Evolutionary conservation across 1,139 yeast species (phyloP).

Genomic region (Blastobotrys persicus): DNA sequence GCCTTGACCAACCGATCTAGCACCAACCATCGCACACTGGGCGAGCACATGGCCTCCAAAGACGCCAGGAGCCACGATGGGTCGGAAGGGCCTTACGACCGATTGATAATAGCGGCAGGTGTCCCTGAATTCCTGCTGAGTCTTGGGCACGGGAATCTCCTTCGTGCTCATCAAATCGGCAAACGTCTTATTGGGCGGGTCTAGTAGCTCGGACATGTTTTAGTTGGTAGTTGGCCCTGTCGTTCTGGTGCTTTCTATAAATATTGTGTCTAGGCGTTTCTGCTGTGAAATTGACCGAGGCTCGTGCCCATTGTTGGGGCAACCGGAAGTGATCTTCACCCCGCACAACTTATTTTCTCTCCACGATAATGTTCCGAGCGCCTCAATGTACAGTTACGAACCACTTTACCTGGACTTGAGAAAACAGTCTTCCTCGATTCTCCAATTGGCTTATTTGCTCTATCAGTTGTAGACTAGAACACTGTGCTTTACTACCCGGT

Average conservation of each 20-base stretch:
- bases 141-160: slow-evolving; percentile 22
- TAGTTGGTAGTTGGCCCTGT: too few relatives aligned
- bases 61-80: slow-evolving; percentile 32
- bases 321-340: not conserved
- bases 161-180: slow-evolving; percentile 28
- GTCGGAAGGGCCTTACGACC: slow-evolving; percentile 28
- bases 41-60: slow-evolving; percentile 38
- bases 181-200: slow-evolving; percentile 27
- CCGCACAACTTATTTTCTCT: too few relatives aligned
- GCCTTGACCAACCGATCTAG: slow-evolving; percentile 27
- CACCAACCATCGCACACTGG: slow-evolving; percentile 33
- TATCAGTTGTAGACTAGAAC: too few relatives aligned
- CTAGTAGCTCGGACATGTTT: slow-evolving; percentile 16
- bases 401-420: too few relatives aligned
- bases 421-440: too few relatives aligned
- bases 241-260: not conserved
- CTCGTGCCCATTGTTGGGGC: not conserved
- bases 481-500: too few relatives aligned
- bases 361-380: too few relatives aligned
- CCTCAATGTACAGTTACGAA: too few relatives aligned
- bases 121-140: slow-evolving; percentile 11
- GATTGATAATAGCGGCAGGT: slow-evolving; percentile 27
- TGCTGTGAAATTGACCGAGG: not conserved
- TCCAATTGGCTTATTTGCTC: too few relatives aligned
- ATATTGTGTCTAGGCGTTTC: too few relatives aligned